Base-by-base conservation (phyloP, 345 rosid species). In the Populus euphratica region DNA sequence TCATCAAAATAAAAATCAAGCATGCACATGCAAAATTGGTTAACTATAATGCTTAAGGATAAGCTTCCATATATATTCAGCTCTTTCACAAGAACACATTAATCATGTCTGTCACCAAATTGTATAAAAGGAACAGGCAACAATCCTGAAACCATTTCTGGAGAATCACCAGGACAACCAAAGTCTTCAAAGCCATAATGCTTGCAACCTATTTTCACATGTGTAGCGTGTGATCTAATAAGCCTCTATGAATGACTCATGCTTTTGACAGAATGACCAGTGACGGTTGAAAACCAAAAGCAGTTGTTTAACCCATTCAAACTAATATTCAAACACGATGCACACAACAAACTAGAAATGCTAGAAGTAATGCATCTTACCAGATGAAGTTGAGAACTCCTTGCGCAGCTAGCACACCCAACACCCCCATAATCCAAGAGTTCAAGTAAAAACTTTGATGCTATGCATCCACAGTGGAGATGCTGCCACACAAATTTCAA, bases 401-500 rank as follows among this genome's bases (percentile, higher is more conserved):
- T 86, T 61, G 80, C 73, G 83, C 98, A 94, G 44, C 82, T 71
- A 9, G 77, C 49, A 89, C 98, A 94, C 69, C 88, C 90, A 82
- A 94, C 86, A 56, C 98, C 98, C 49, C 97, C 98, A 79, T 62
- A 83, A 85, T 94, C 97, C 89, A 94, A 74, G 70, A 88, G 83
- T 85, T 89, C 89, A 38, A 93, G 50, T 74, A 88, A 76, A 17
- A 62, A 81, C 68, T 81, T 78, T 21, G 97, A 88, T 62, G 92
- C 98, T 81, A 91, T 83, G 78, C 98, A 94, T 62, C 98, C 98
- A 87, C 97, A 94, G 76, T 94, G 98, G 73, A 94, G 90, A 72
- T 87, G 83, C 98, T 94, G 92, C 67, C 75, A 82, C 41, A 67
- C 12, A 75, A 83, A 44, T 73, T 73, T 50, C 20, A 52, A 56